These are phyloP conservation scores for Phascolomyces articulosus DNA, from an alignment of 371 early-diverging fungal genomes.

Conservation along the genomic window DNA sequence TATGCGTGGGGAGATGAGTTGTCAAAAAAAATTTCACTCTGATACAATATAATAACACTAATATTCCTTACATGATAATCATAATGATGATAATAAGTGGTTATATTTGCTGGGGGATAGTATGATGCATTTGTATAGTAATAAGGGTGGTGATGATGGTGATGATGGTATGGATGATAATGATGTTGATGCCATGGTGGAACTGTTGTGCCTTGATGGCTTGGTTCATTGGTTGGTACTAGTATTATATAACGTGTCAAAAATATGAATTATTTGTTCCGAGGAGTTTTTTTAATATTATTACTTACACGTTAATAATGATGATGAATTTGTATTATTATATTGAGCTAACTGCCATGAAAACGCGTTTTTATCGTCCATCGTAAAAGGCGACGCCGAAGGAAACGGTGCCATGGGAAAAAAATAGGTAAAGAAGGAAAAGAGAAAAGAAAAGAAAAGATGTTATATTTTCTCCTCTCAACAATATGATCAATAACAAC, in stretches of 20 bases:
- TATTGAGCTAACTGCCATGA: neutral
- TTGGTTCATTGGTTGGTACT: neutral
- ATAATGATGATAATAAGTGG: neutral
- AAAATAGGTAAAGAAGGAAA: neutral
- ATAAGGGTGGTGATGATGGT: neutral
- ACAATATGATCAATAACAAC: neutral
- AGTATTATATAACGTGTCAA: neutral
- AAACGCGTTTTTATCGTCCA: neutral
- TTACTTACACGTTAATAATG: neutral
- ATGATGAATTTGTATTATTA: neutral
- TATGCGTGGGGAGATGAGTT: neutral
- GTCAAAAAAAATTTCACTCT: neutral
- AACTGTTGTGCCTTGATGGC: neutral
- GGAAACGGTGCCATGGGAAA: conserved; percentile 5
- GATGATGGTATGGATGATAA: neutral
- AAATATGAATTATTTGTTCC: neutral
- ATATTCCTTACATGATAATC: too few relatives aligned
- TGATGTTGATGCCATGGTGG: neutral
- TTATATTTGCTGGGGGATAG: neutral
- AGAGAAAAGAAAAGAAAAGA: neutral
- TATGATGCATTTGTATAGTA: neutral
- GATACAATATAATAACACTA: too few relatives aligned
- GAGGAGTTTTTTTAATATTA: neutral
- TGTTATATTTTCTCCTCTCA: neutral
- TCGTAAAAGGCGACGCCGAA: neutral